Evolutionary conservation across 352 stramenopile species (phyloP).

Genomic region (Stramenopiles sp.): DNA sequence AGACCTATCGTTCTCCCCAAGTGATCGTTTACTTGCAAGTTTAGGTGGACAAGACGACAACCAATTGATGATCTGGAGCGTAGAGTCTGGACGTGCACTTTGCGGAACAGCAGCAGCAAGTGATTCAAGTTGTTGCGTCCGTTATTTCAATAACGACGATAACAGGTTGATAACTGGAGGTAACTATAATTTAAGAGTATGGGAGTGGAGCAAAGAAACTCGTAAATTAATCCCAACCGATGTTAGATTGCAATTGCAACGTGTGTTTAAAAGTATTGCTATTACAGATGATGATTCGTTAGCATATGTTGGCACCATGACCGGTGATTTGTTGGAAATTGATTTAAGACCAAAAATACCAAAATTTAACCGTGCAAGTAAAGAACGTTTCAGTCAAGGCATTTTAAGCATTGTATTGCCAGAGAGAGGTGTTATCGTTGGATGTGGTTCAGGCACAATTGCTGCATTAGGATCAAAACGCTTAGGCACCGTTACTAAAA

Average conservation of each 20-base stretch:
- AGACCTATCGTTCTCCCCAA: conserved; percentile 61
- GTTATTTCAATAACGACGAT: conserved; percentile 75
- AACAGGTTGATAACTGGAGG: conserved; percentile 77
- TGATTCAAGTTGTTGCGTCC: conserved; percentile 62
- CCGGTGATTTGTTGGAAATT: conserved; percentile 82
- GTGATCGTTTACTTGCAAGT: conserved; percentile 62
- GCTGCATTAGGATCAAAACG: no score
- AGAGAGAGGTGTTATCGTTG: no score
- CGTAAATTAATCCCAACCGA: conserved; percentile 23
- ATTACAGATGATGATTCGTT: conserved; percentile 73
- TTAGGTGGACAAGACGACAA: conserved; percentile 88
- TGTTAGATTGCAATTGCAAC: conserved; percentile 60
- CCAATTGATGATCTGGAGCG: conserved; percentile 82
- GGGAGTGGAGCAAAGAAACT: conserved; percentile 25
- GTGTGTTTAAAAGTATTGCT: conserved; percentile 71
- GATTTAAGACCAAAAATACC: conserved; percentile 51
- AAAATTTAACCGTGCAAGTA: conserved; percentile 62
- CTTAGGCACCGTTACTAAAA: no score
- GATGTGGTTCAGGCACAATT: no score
- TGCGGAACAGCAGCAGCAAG: conserved; percentile 72
- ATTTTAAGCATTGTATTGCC: conserved; percentile 58
- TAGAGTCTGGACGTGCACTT: conserved; percentile 55
- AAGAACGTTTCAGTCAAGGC: conserved; percentile 72
- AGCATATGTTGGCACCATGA: conserved; percentile 79
- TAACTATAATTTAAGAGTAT: conserved; percentile 75